These are phyloP conservation scores for Colletotrichum chlorophyti DNA, from an alignment of 2,329 filamentous ascomycete genomes.

Conservation along the genomic window DNA sequence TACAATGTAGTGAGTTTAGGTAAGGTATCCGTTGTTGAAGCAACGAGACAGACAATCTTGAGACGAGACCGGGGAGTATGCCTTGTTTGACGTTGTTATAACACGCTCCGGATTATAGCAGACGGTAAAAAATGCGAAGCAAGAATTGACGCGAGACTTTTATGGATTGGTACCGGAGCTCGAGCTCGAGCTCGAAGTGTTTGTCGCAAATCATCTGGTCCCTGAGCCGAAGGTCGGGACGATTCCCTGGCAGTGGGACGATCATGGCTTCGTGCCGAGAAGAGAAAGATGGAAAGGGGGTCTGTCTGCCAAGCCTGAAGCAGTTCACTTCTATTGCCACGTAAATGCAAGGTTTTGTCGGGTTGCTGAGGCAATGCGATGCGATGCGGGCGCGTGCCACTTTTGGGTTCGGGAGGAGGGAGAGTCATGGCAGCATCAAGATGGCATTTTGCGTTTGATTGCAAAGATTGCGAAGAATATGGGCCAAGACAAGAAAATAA, in stretches of 20 bases:
- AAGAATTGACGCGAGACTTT: too few species aligned
- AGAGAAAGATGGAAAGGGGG: constrained; percentile 16
- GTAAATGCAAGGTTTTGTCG: constrained; percentile 10
- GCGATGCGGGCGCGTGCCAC: neutral
- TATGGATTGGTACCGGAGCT: too few species aligned
- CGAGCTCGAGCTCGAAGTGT: constrained; percentile 8
- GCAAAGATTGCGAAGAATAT: too few species aligned
- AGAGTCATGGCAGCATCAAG: neutral
- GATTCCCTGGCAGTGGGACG: constrained; percentile 24
- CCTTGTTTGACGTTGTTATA: neutral
- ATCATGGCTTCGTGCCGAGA: constrained; percentile 20
- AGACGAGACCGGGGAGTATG: constrained; percentile 8
- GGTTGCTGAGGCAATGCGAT: constrained; percentile 19
- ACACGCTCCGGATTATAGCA: too few species aligned
- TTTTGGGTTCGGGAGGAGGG: constrained; percentile 13
- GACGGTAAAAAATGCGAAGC: too few species aligned
- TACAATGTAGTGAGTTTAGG: too few species aligned
- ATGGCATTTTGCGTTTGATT: constrained; percentile 5
- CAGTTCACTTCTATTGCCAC: neutral
- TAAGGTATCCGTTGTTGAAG: too few species aligned
- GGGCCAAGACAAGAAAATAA: too few species aligned
- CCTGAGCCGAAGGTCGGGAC: constrained; percentile 22
- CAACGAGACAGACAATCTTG: neutral
- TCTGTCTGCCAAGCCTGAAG: constrained; percentile 9
- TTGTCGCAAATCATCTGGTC: constrained; percentile 24